phyloP scores from a whole-genome alignment of 2,329 filamentous ascomycete genomes.

The Cryphonectria parasitica region DNA sequence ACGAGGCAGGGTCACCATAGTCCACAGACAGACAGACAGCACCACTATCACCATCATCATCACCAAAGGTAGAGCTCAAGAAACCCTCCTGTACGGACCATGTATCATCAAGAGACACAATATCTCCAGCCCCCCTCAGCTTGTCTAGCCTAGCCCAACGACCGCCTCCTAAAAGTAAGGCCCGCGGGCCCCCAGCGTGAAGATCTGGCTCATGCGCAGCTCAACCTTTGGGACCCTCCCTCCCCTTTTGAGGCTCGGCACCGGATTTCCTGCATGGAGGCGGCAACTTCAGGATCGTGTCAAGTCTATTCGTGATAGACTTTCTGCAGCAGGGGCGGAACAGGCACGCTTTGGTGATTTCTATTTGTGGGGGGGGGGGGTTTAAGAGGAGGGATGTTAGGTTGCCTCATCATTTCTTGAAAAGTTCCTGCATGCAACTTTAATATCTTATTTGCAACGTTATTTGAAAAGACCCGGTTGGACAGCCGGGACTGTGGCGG shows the following conservation, averaged over 20 bases:
- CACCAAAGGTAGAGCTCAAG: no score
- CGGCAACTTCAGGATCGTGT: slow-evolving; percentile 5
- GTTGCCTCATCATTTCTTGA: background rate
- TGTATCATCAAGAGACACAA: background rate
- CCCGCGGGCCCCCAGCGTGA: no score
- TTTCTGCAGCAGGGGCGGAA: background rate
- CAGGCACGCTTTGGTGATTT: background rate
- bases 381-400: background rate
- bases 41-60: no score
- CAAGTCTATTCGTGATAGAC: background rate
- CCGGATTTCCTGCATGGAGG: background rate
- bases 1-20: no score
- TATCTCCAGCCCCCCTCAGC: no score
- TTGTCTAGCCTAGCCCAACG: no score
- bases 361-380: background rate
- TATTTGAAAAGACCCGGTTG: slow-evolving; percentile 15
- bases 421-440: slow-evolving; percentile 9
- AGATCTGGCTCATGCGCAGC: no score
- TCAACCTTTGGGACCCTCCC: no score
- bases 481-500: background rate
- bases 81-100: background rate
- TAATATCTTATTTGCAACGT: slow-evolving; percentile 7
- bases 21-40: no score
- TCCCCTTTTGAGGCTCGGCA: background rate
- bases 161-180: background rate